Conservation (phyloP, 2,329 filamentous ascomycete species). For the Colletotrichum filicis region DNA sequence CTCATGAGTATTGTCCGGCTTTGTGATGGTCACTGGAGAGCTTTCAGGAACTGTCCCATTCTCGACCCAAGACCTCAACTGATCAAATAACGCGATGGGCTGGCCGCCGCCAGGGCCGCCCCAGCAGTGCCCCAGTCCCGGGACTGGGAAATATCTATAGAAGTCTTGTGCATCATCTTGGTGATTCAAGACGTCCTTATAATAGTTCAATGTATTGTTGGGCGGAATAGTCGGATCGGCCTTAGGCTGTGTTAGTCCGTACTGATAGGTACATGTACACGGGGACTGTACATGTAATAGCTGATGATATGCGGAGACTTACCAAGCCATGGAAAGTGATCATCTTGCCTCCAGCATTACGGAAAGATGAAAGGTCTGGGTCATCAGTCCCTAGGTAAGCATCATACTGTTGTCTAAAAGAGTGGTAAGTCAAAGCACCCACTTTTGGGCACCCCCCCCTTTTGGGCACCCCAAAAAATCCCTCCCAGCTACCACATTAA, state of each 20-base stretch:
- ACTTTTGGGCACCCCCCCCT: no score
- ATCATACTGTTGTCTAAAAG: conserved; percentile 5
- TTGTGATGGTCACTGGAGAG: conserved; percentile 4
- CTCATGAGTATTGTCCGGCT: neutral
- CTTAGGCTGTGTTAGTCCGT: neutral
- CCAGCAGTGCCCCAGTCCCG: conserved; percentile 46
- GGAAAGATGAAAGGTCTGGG: conserved; percentile 44
- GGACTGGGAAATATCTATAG: conserved; percentile 44
- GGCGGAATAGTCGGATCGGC: conserved; percentile 2
- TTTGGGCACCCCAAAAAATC: no score
- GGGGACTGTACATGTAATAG: neutral
- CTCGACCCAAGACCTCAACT: conserved; percentile 45
- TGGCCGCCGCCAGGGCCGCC: conserved; percentile 40
- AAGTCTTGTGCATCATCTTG: conserved; percentile 42
- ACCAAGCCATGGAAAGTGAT: conserved; percentile 58
- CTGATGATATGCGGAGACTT: neutral
- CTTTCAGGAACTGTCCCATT: conserved; percentile 41
- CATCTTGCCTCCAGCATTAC: conserved; percentile 57
- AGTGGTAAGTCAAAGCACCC: no score
- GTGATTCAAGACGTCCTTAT: conserved; percentile 36
- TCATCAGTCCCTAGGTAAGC: conserved; percentile 41
- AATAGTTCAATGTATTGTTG: conserved; percentile 36
- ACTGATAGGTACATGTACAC: neutral
- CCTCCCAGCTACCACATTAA: no score
- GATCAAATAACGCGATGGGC: conserved; percentile 40